Base-by-base conservation (phyloP, 208 protist species). In the Leishmania turanica region DNA sequence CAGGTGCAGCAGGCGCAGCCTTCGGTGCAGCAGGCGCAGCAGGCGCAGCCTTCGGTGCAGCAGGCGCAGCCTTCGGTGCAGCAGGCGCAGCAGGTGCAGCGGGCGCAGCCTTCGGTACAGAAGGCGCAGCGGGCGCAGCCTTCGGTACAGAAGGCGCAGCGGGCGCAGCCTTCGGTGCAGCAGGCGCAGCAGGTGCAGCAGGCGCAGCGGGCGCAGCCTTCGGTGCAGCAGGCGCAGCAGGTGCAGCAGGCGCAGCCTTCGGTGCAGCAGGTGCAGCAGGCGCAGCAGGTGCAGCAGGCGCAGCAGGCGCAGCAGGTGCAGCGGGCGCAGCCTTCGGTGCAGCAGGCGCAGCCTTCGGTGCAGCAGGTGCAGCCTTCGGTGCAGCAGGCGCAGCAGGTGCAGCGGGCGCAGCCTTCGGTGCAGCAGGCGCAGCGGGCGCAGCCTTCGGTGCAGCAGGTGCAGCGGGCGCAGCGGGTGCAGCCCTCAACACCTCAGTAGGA, bases 331-430 rank as follows among this genome's bases (percentile, higher is more conserved):
- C 34, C 5, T 19, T 5, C 24, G 27, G 49, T 47, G 65, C 49
- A 9, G 74, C 64, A 53, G 34, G 21, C 4, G 72, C 75, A 54
- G 73, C 37, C 21, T 47, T n/a, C 31, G 79, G 69, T 21, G 64
- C 71, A 3, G 37, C 53, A 15, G 65, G n/a, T 45, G 45, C 66
- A 7, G 78, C 49, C 7, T 68, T n/a, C 80, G 83, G 56, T 64
- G 71, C 76, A 31, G 64, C 40, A 66, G 86, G 80, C 69, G 87
- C 72, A 51, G 76, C 42, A 11, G 62, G n/a, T 74, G 74, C 37
- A 27, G 62, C 31, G 13, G 62, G 62, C 1, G 62, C 62, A 19
- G 62, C 4, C 31, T 40, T 31, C 31, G 31, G 62, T 40, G 27
- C 62, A 45, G 65, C 37, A 0, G 65, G 65, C 0, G 37, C 65